Base-by-base conservation (phyloP, 441 rosid genomes). In the Biscutella laevigata region DNA sequence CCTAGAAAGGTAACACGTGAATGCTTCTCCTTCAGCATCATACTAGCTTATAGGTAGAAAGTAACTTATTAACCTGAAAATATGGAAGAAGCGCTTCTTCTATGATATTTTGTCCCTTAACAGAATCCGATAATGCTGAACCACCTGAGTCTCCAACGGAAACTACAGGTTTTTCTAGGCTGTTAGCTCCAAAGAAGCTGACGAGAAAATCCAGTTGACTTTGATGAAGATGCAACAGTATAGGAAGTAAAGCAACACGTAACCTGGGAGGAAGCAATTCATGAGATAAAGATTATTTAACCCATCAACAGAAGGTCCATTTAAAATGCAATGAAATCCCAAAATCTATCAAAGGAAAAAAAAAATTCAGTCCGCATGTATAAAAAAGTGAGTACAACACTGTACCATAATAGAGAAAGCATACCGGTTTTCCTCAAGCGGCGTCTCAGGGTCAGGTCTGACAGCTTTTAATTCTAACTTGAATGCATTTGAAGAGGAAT, bases 371-470 rank as follows among this genome's bases (percentile, higher is more conserved):
- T 17, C 20, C 20, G 20, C 20, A 17, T 17, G 3, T 17, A 17
- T 17, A 1, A 17, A 17, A 17, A 17, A 16, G 13, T 38, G 10
- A 46, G 51, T 40, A 47, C 2, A 49, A 25, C 41, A 41, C 58
- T 20, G 46, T 19, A 20, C 17, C 20, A 36, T 19, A 57, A 22
- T 49, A 43, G 39, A 42, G 53, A 66, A 36, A 20, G 49, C 57
- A 59, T 71, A 89, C 99, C 99, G 69, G 65, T 89, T 85, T 74
- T 94, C 99, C 75, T 94, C 98, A 4, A 94, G 95, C 56, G 99
- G 98, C 24, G 71, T 84, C 55, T 54, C 67, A 61, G 95, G 92
- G 67, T 90, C 83, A 27, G 98, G 99, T 68, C 92, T 83, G 53
- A 90, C 94, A 73, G 91, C 86, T 71, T 87, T 94, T 69, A 94